Conservation (phyloP, 140 eudicot species). For the Anethum foeniculum region DNA sequence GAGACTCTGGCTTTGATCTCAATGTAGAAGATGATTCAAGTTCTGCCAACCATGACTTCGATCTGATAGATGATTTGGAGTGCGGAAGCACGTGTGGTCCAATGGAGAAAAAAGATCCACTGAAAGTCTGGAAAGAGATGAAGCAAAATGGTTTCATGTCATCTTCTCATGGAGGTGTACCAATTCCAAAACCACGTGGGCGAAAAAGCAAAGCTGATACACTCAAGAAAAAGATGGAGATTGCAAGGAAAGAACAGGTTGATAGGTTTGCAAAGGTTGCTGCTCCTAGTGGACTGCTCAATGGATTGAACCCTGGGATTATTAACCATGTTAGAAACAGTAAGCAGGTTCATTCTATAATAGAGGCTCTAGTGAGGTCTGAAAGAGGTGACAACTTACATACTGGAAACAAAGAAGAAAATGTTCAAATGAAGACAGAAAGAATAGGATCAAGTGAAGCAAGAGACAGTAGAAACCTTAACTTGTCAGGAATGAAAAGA, state of each 20-base stretch:
- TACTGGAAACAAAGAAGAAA: constrained; percentile 16
- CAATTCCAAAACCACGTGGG: constrained; percentile 50
- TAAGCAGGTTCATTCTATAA: constrained; percentile 85
- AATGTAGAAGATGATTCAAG: constrained; percentile 41
- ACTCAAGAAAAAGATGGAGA: constrained; percentile 63
- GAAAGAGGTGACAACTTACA: constrained; percentile 34
- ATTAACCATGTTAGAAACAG: constrained; percentile 91
- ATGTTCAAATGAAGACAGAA: constrained; percentile 17
- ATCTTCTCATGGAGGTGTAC: constrained; percentile 44
- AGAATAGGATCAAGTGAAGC: constrained; percentile 16
- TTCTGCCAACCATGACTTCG: constrained; percentile 35
- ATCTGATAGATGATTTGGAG: constrained; percentile 43
- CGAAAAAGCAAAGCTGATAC: constrained; percentile 50
- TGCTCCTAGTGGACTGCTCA: constrained; percentile 88
- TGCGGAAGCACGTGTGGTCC: constrained; percentile 70
- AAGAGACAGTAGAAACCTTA: constrained; percentile 14
- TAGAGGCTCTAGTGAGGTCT: constrained; percentile 72
- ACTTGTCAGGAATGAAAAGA: constrained; percentile 14
- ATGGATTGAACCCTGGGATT: constrained; percentile 81
- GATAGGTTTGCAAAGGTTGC: constrained; percentile 81
- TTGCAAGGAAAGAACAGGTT: constrained; percentile 75
- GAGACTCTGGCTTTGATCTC: constrained; percentile 41
- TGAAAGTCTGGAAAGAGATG: constrained; percentile 80
- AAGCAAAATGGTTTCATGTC: constrained; percentile 81
- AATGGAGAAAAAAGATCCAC: constrained; percentile 44